Conservation (phyloP, 1,139 yeast species). For the Kodamaea fungicola region DNA sequence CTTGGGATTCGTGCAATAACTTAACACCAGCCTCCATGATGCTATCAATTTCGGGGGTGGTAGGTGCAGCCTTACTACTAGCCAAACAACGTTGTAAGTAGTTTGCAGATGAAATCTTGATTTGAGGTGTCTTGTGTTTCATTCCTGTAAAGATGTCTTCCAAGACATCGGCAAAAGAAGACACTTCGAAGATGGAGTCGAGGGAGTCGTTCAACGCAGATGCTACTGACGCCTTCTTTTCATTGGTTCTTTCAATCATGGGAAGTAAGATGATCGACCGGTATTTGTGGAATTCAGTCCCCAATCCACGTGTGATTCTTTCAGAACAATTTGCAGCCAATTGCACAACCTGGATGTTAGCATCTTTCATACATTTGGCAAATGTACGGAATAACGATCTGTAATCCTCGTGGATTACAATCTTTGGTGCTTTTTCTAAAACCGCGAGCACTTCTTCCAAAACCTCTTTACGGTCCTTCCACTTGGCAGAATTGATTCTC, state of each 20-base stretch:
- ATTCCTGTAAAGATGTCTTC: slow-evolving; percentile 59
- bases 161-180: slow-evolving; percentile 56
- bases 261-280: slow-evolving; percentile 54
- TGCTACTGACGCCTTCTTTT: slow-evolving; percentile 75
- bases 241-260: slow-evolving; percentile 79
- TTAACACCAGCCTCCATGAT: slow-evolving; percentile 57
- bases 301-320: slow-evolving; percentile 64
- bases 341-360: slow-evolving; percentile 84
- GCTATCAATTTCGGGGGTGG: slow-evolving; percentile 48
- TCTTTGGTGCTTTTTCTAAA: slow-evolving; percentile 49
- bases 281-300: slow-evolving; percentile 53
- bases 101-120: slow-evolving; percentile 65
- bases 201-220: slow-evolving; percentile 66
- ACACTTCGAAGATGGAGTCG: slow-evolving; percentile 54
- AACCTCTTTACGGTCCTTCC: slow-evolving; percentile 92
- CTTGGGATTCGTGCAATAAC: slow-evolving; percentile 76
- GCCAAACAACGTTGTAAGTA: slow-evolving; percentile 65
- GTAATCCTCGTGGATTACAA: slow-evolving; percentile 50
- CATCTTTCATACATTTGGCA: slow-evolving; percentile 81
- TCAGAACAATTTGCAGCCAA: slow-evolving; percentile 71
- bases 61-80: slow-evolving; percentile 49
- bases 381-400: slow-evolving; percentile 54
- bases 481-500: slow-evolving; percentile 59
- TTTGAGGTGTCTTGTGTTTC: slow-evolving; percentile 81
- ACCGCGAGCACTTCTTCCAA: slow-evolving; percentile 62